phyloP scores from a whole-genome alignment of 1,284 basidiomycete genomes.

The Laetiporus sulphureus region DNA sequence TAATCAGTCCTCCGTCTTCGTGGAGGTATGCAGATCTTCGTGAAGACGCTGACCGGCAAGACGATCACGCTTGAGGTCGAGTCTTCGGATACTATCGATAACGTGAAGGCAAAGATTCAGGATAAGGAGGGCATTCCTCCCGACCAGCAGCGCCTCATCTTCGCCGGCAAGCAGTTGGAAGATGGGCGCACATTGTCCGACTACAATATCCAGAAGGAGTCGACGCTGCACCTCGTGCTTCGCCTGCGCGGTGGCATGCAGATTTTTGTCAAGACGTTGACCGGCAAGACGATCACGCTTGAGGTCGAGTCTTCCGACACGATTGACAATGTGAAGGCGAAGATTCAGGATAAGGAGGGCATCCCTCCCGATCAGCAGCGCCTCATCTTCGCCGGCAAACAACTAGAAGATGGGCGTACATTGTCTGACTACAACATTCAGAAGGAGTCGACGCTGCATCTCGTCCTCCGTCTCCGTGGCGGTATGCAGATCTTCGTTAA shows the following conservation, averaged over 20 bases:
- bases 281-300: too few species aligned
- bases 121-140: conserved; percentile 80
- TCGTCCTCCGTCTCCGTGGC: conserved; percentile 44
- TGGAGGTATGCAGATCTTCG: conserved; percentile 88
- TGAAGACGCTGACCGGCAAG: conserved; percentile 89
- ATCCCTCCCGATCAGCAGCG: too few species aligned
- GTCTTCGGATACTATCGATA: conserved; percentile 87
- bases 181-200: conserved; percentile 82
- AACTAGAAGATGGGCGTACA: too few species aligned
- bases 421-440: conserved; percentile 16
- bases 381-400: too few species aligned
- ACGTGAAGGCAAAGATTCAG: conserved; percentile 81
- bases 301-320: too few species aligned
- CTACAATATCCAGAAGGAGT: conserved; percentile 74
- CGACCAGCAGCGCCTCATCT: conserved; percentile 78
- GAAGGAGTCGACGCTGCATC: conserved; percentile 52
- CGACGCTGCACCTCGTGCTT: conserved; percentile 61
- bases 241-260: too few species aligned
- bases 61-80: conserved; percentile 94
- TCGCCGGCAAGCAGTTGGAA: conserved; percentile 82
- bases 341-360: too few species aligned
- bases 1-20: conserved; percentile 73
- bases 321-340: too few species aligned
- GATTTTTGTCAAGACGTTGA: too few species aligned
- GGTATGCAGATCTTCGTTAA: conserved; percentile 66